Evolutionary conservation across 441 rosid genomes (phyloP).

Genomic region (Dalechampia spathulata): DNA sequence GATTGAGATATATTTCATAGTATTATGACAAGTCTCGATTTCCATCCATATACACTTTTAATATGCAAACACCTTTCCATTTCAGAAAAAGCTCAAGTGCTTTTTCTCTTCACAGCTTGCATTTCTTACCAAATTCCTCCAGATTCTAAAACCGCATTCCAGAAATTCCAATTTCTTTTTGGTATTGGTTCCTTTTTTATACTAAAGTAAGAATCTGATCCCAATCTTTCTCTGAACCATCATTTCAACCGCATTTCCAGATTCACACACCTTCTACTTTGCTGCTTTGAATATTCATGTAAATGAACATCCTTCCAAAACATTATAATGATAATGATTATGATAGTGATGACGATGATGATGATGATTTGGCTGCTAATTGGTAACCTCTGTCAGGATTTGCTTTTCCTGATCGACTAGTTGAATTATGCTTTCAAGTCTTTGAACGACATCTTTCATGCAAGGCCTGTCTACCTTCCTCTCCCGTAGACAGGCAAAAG

Average conservation of each 20-base stretch:
- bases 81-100: conserved; percentile 9
- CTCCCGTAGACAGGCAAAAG: conserved; percentile 50
- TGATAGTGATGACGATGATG: too few relatives aligned
- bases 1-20: not conserved
- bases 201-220: conserved; percentile 35
- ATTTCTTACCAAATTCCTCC: conserved; percentile 8
- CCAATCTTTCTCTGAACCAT: conserved; percentile 19
- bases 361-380: not conserved
- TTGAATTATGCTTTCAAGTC: conserved; percentile 40
- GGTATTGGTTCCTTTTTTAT: conserved; percentile 14
- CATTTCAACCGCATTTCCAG: conserved; percentile 15
- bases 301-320: conserved; percentile 3
- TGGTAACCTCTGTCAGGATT: not conserved
- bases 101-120: conserved; percentile 13
- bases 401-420: conserved; percentile 15
- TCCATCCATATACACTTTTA: not conserved
- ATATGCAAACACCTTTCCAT: conserved; percentile 12
- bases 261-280: conserved; percentile 6
- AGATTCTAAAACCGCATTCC: conserved; percentile 16
- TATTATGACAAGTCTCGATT: not conserved
- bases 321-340: too few relatives aligned
- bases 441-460: conserved; percentile 52
- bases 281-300: conserved; percentile 29
- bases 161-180: conserved; percentile 7
- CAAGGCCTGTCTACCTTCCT: conserved; percentile 51